These are phyloP conservation scores for Rhizophora apiculata DNA, from an alignment of 345 rosid species.

Conservation along the genomic window DNA sequence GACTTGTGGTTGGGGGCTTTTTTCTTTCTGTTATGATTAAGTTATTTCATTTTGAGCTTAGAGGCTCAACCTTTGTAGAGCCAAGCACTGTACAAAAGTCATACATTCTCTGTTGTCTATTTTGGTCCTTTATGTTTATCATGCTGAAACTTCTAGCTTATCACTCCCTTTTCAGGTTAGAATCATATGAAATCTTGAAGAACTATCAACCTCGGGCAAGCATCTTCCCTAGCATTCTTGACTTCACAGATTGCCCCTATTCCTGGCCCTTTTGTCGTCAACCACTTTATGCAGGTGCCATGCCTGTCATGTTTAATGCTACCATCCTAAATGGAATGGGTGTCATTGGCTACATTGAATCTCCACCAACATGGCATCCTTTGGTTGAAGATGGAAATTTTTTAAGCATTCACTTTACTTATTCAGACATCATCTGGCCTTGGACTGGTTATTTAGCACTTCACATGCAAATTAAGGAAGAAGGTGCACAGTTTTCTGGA, in stretches of 20 bases:
- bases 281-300: constrained; percentile 91
- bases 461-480: constrained; percentile 98
- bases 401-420: constrained; percentile 70
- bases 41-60: not conserved
- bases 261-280: constrained; percentile 98
- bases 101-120: not conserved
- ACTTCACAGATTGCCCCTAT: constrained; percentile 87
- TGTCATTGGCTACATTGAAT: constrained; percentile 74
- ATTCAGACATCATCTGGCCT: constrained; percentile 93
- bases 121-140: constrained; percentile 15
- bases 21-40: not conserved
- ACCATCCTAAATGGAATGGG: constrained; percentile 97
- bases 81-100: not conserved
- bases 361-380: constrained; percentile 94
- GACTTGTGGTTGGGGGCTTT: not conserved
- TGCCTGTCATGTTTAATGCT: constrained; percentile 91
- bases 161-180: constrained; percentile 65
- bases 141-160: constrained; percentile 29
- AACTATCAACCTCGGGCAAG: constrained; percentile 87
- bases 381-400: constrained; percentile 81
- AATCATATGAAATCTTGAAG: constrained; percentile 91
- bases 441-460: constrained; percentile 97
- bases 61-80: not conserved
- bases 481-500: constrained; percentile 81
- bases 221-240: constrained; percentile 88